Conservation (phyloP, 2,329 filamentous ascomycete species). For the Aspergillus niger region DNA sequence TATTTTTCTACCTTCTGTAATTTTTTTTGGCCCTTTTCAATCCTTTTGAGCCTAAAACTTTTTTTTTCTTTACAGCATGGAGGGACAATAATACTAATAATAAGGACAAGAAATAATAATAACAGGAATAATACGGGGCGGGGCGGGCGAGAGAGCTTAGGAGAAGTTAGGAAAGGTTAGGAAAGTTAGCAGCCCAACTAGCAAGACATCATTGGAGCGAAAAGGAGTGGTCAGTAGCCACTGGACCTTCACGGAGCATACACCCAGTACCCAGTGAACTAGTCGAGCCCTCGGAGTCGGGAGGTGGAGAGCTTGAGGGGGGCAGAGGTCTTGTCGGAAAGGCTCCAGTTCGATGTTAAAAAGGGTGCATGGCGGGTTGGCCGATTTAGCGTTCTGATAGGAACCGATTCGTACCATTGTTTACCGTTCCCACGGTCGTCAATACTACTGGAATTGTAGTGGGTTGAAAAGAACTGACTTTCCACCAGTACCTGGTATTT, state of each 20-base stretch:
- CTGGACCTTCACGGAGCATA: conserved; percentile 4
- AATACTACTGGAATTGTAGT: background rate
- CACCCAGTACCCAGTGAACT: conserved; percentile 9
- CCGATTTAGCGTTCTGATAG: conserved; percentile 7
- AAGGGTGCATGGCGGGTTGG: conserved; percentile 5
- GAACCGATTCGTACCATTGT: background rate
- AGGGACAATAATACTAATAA: conserved; percentile 10
- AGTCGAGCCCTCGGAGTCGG: conserved; percentile 25
- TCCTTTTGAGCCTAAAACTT: background rate
- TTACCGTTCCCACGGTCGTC: background rate
- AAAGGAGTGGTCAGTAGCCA: conserved; percentile 14
- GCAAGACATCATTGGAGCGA: conserved; percentile 16
- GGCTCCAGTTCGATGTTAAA: conserved; percentile 8
- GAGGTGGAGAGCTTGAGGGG: conserved; percentile 23
- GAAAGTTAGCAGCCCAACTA: conserved; percentile 15
- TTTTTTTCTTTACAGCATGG: conserved; percentile 9
- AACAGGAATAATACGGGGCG: conserved; percentile 19
- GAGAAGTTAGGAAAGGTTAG: conserved; percentile 16
- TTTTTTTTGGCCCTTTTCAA: conserved; percentile 4
- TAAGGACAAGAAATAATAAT: conserved; percentile 10
- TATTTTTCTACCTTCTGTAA: background rate
- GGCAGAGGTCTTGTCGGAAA: conserved; percentile 4
- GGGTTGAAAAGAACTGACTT: too few relatives aligned
- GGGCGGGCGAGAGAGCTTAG: conserved; percentile 14
- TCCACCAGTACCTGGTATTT: background rate